Evolutionary conservation across 306 rosid species (phyloP).

Genomic region (Alnus glutinosa): DNA sequence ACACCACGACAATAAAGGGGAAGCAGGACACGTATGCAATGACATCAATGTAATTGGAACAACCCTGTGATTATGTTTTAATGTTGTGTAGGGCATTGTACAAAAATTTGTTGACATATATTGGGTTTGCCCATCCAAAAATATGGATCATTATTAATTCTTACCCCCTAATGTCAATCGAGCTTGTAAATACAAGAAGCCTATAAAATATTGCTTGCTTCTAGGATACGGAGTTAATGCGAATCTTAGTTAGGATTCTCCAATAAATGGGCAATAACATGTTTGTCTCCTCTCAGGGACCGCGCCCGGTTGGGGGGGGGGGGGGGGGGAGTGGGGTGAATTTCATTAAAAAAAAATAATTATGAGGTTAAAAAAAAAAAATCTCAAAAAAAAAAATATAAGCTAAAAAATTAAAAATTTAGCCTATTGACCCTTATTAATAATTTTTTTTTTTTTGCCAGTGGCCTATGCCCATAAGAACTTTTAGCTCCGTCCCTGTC

Average conservation of each 20-base stretch:
- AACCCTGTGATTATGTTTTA: background rate
- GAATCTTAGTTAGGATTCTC: conserved; percentile 2
- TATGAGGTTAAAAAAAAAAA: no score
- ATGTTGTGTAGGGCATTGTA: background rate
- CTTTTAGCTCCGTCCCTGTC: no score
- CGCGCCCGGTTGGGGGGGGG: no score
- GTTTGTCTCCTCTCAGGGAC: no score
- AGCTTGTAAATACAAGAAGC: background rate
- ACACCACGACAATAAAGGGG: background rate
- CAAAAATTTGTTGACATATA: background rate
- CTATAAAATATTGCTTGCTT: background rate
- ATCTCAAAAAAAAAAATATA: no score
- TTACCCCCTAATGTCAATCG: background rate
- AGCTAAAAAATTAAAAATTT: no score
- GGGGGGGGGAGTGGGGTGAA: no score
- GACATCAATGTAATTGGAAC: background rate
- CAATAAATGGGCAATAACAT: background rate
- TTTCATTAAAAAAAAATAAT: no score
- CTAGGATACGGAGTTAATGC: background rate
- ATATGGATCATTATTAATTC: background rate
- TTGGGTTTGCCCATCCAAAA: background rate
- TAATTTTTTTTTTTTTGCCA: no score
- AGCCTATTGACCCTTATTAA: no score
- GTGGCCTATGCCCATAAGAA: no score
- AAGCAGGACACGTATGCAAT: background rate